These are phyloP conservation scores for Ogataea populi-albae DNA, from an alignment of 805 yeast genomes.

Conservation along the genomic window DNA sequence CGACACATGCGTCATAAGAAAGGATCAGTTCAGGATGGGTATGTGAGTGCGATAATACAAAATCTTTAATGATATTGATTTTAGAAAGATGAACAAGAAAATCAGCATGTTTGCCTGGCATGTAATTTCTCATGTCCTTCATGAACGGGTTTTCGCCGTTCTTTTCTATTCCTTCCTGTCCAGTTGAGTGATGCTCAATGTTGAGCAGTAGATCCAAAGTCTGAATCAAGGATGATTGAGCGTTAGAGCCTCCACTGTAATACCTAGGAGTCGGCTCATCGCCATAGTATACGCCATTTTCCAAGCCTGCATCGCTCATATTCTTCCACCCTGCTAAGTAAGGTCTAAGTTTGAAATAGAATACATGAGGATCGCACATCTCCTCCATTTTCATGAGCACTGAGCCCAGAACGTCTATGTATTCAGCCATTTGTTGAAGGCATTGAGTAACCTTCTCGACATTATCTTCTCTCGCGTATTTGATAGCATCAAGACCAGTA, in stretches of 20 bases:
- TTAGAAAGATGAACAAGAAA: slow-evolving; percentile 62
- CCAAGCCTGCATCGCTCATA: slow-evolving; percentile 82
- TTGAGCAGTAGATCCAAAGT: slow-evolving; percentile 74
- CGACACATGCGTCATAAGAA: slow-evolving; percentile 84
- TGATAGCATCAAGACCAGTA: slow-evolving; percentile 65
- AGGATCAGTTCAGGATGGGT: slow-evolving; percentile 55
- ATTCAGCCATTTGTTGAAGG: slow-evolving; percentile 67
- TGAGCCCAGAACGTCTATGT: slow-evolving; percentile 69
- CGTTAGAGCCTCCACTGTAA: slow-evolving; percentile 90
- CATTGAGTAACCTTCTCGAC: slow-evolving; percentile 38
- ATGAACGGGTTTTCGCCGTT: slow-evolving; percentile 48
- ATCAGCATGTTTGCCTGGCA: slow-evolving; percentile 84
- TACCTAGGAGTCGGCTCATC: slow-evolving; percentile 51
- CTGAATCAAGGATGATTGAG: slow-evolving; percentile 88
- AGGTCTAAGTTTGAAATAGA: slow-evolving; percentile 83
- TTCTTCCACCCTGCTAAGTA: slow-evolving; percentile 92
- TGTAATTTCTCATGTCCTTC: slow-evolving; percentile 79
- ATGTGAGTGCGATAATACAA: slow-evolving; percentile 44
- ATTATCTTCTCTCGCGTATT: slow-evolving; percentile 49
- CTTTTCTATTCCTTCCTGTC: slow-evolving; percentile 35
- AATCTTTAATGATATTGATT: slow-evolving; percentile 61
- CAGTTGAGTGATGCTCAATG: slow-evolving; percentile 78
- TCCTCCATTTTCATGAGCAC: slow-evolving; percentile 82
- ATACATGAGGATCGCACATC: slow-evolving; percentile 91
- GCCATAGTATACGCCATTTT: slow-evolving; percentile 76